Evolutionary conservation across 441 rosid species (phyloP).

Genomic region (Brassica hybrid): DNA sequence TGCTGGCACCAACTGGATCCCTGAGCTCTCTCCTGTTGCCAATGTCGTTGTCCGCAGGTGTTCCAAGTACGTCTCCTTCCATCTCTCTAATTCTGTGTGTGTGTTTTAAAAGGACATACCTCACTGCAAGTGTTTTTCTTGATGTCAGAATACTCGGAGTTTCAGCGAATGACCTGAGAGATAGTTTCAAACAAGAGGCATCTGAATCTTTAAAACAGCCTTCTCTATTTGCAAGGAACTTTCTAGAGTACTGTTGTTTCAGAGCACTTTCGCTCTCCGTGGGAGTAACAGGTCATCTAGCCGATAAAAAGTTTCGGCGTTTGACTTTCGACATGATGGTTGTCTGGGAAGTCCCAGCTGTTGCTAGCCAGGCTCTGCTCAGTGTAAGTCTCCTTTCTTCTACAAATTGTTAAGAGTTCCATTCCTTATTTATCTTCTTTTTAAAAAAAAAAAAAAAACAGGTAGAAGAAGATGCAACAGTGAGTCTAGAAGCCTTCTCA

Average conservation of each 20-base stretch:
- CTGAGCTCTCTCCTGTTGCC: conserved; percentile 82
- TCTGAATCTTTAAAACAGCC: conserved; percentile 77
- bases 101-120: background rate
- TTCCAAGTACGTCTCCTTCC: conserved; percentile 68
- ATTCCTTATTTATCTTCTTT: background rate
- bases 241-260: conserved; percentile 91
- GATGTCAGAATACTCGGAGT: conserved; percentile 72
- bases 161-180: conserved; percentile 64
- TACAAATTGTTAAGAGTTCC: background rate
- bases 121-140: conserved; percentile 6
- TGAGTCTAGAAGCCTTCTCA: conserved; percentile 82
- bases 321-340: conserved; percentile 90
- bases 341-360: conserved; percentile 86
- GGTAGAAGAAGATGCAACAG: conserved; percentile 76
- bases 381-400: conserved; percentile 50
- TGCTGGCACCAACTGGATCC: conserved; percentile 69
- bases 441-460: conserved; percentile 19
- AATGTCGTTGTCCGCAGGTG: conserved; percentile 87
- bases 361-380: conserved; percentile 59
- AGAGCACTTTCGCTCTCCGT: conserved; percentile 73
- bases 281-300: conserved; percentile 64
- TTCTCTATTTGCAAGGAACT: conserved; percentile 74
- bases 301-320: conserved; percentile 77
- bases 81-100: background rate
- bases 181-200: conserved; percentile 71